Evolutionary conservation across 352 stramenopile species (phyloP).

Genomic region (Phytophthora pisi): DNA sequence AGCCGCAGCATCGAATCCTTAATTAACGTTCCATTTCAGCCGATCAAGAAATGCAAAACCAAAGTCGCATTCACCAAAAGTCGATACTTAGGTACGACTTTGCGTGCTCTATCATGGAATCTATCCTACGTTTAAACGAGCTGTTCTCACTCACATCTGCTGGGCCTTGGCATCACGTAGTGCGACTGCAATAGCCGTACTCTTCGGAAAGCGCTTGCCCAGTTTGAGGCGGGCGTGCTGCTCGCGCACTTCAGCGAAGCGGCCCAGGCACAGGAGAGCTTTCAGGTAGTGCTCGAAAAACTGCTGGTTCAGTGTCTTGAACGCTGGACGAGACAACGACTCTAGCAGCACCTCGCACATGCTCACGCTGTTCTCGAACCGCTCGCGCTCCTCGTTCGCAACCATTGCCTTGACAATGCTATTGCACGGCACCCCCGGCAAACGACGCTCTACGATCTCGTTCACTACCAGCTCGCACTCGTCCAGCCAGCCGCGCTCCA

Average conservation of each 20-base stretch:
- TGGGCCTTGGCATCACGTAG: slow-evolving; percentile 2
- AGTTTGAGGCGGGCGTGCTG: slow-evolving; percentile 20
- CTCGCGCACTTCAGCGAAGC: slow-evolving; percentile 11
- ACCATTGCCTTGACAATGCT: slow-evolving; percentile 29
- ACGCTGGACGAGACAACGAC: not conserved
- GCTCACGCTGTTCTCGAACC: slow-evolving; percentile 10
- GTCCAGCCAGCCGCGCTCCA: slow-evolving; percentile 21
- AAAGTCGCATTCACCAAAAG: no score
- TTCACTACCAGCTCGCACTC: slow-evolving; percentile 28
- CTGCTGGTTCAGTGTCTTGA: slow-evolving; percentile 12
- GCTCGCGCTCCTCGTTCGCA: slow-evolving; percentile 9
- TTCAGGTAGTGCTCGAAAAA: slow-evolving; percentile 33
- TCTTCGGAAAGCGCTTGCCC: slow-evolving; percentile 23
- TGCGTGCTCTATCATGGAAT: not conserved
- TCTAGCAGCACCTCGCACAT: slow-evolving; percentile 21
- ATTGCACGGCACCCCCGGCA: slow-evolving; percentile 21
- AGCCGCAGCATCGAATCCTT: no score
- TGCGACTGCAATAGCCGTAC: slow-evolving; percentile 2
- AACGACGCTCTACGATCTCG: slow-evolving; percentile 17
- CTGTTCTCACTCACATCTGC: not conserved
- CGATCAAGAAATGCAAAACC: no score
- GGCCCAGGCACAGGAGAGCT: slow-evolving; percentile 17
- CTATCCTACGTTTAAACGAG: not conserved
- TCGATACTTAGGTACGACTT: not conserved
- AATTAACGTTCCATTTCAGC: no score